Evolutionary conservation across 306 rosid genomes (phyloP).

Genomic region (Cicer chorassanicum): DNA sequence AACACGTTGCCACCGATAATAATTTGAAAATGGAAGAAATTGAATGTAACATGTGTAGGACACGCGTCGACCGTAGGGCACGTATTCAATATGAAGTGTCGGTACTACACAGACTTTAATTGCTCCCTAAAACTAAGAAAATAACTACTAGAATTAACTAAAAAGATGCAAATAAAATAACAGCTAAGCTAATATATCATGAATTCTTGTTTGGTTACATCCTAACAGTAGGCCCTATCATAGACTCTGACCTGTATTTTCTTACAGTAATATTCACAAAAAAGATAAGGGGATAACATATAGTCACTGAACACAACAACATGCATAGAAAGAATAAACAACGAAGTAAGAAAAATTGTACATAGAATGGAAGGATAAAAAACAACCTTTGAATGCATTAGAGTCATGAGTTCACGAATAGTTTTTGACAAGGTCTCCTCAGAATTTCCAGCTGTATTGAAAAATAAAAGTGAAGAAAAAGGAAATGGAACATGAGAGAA

Average conservation of each 20-base stretch:
- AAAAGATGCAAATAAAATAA: neutral
- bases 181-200: neutral
- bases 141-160: slow-evolving; percentile 6
- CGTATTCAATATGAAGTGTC: too few species aligned
- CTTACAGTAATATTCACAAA: neutral
- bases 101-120: too few species aligned
- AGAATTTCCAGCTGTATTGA: slow-evolving; percentile 60
- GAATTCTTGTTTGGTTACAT: neutral
- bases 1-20: too few species aligned
- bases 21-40: too few species aligned
- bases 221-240: neutral
- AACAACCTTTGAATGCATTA: slow-evolving; percentile 84
- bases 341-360: neutral
- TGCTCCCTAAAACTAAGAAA: slow-evolving; percentile 23
- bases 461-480: slow-evolving; percentile 26
- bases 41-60: too few species aligned
- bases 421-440: slow-evolving; percentile 48
- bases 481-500: slow-evolving; percentile 22
- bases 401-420: slow-evolving; percentile 64
- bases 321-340: slow-evolving; percentile 2
- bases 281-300: neutral
- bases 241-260: slow-evolving; percentile 15
- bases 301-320: too few species aligned
- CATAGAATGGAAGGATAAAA: slow-evolving; percentile 21
- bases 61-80: too few species aligned